These are phyloP conservation scores for Hypsizygus marmoreus DNA, from an alignment of 768 basidiomycete species.

Conservation along the genomic window DNA sequence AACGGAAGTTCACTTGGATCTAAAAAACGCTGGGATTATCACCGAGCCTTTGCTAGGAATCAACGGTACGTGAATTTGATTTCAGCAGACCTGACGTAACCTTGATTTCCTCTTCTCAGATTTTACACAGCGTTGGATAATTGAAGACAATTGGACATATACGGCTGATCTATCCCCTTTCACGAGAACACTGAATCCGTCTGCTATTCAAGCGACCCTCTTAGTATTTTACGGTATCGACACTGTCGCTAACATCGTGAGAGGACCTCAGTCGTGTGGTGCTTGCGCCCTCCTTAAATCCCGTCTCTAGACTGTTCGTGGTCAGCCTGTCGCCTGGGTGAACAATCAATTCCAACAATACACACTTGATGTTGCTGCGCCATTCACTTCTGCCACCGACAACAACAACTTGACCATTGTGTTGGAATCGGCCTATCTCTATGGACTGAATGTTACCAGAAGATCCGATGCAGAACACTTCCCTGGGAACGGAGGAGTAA, in stretches of 20 bases:
- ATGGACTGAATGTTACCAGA: conserved; percentile 54
- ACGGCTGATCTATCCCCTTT: conserved; percentile 54
- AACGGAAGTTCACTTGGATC: conserved; percentile 57
- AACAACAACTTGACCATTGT: conserved; percentile 50
- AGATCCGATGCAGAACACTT: conserved; percentile 50
- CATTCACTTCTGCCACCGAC: conserved; percentile 29
- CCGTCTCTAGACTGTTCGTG: conserved; percentile 43
- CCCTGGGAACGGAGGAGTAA: conserved; percentile 35
- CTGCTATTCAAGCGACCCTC: conserved; percentile 32
- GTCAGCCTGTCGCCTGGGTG: conserved; percentile 56
- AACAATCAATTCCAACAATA: conserved; percentile 61
- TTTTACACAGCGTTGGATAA: conserved; percentile 57
- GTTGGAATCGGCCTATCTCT: conserved; percentile 55
- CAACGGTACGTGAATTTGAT: conserved; percentile 41
- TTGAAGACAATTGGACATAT: conserved; percentile 60
- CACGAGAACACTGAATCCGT: conserved; percentile 22
- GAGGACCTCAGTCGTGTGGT: conserved; percentile 14
- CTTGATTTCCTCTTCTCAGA: conserved; percentile 29
- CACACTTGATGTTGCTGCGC: conserved; percentile 49
- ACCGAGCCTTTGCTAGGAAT: conserved; percentile 54
- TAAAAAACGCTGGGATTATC: conserved; percentile 52
- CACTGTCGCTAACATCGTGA: conserved; percentile 56
- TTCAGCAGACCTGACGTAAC: background rate
- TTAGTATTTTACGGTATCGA: conserved; percentile 60
- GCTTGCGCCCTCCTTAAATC: background rate